These are phyloP conservation scores for Aureobasidium sp. DNA, from an alignment of 2,329 filamentous ascomycete genomes.

Conservation along the genomic window DNA sequence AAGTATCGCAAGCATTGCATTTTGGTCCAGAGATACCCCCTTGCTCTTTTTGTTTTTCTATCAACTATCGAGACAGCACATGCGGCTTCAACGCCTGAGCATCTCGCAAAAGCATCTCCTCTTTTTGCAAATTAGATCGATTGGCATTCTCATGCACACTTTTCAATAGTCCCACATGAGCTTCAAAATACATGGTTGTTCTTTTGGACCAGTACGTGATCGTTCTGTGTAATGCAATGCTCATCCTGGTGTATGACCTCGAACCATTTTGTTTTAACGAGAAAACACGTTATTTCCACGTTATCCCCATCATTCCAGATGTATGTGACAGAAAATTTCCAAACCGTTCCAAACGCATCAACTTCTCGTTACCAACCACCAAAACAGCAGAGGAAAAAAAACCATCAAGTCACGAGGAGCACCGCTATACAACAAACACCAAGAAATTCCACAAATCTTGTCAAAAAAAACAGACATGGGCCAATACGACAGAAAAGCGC, in stretches of 20 bases:
- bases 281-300: too few relatives aligned
- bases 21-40: constrained; percentile 4
- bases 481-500: constrained; percentile 12
- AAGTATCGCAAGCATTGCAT: constrained; percentile 1
- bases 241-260: too few relatives aligned
- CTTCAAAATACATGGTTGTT: too few relatives aligned
- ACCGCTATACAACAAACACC: neutral
- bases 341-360: too few relatives aligned
- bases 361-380: too few relatives aligned
- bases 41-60: neutral
- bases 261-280: too few relatives aligned
- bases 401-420: neutral
- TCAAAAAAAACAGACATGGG: neutral
- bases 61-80: neutral
- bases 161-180: neutral
- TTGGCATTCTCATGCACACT: neutral
- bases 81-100: neutral
- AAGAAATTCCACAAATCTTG: neutral
- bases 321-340: too few relatives aligned
- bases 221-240: too few relatives aligned
- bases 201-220: too few relatives aligned
- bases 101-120: neutral
- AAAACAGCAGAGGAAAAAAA: too few relatives aligned
- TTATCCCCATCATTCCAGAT: too few relatives aligned
- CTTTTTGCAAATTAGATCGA: neutral